Conservation (phyloP, 2,329 filamentous ascomycete genomes). For the Sporothrix globosa region DNA sequence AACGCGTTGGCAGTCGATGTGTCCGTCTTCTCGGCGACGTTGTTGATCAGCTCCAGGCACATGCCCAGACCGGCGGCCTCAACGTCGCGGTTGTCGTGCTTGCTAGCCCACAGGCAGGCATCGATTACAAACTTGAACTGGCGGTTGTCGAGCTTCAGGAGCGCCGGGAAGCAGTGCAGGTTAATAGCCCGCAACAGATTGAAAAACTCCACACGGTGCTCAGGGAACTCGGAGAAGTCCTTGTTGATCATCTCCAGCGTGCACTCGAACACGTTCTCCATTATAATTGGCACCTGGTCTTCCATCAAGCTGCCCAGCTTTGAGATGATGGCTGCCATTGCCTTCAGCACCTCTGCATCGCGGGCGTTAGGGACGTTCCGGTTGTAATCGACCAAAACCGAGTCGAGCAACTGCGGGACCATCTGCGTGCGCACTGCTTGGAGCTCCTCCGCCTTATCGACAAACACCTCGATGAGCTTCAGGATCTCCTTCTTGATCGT, state of each 20-base stretch:
- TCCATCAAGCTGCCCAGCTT: conserved; percentile 97
- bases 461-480: conserved; percentile 96
- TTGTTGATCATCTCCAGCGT: conserved; percentile 99
- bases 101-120: conserved; percentile 99
- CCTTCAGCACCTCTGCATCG: conserved; percentile 93
- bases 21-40: conserved; percentile 93
- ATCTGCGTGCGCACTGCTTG: conserved; percentile 92
- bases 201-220: conserved; percentile 99
- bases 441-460: conserved; percentile 95
- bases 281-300: conserved; percentile 94
- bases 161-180: conserved; percentile 90
- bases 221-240: conserved; percentile 98
- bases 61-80: conserved; percentile 96
- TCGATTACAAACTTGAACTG: conserved; percentile 99
- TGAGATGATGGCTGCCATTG: conserved; percentile 96
- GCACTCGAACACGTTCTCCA: conserved; percentile 98
- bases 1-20: conserved; percentile 84
- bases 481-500: conserved; percentile 99
- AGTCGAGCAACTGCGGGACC: conserved; percentile 92
- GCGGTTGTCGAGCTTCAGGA: conserved; percentile 89
- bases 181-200: conserved; percentile 96
- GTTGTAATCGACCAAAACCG: conserved; percentile 93
- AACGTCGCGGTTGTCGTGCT: conserved; percentile 98
- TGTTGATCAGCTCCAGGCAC: conserved; percentile 96
- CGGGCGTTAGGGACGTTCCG: conserved; percentile 94